Base-by-base conservation (phyloP, 495 filamentous ascomycete species). In the Penicillium crystallinum region DNA sequence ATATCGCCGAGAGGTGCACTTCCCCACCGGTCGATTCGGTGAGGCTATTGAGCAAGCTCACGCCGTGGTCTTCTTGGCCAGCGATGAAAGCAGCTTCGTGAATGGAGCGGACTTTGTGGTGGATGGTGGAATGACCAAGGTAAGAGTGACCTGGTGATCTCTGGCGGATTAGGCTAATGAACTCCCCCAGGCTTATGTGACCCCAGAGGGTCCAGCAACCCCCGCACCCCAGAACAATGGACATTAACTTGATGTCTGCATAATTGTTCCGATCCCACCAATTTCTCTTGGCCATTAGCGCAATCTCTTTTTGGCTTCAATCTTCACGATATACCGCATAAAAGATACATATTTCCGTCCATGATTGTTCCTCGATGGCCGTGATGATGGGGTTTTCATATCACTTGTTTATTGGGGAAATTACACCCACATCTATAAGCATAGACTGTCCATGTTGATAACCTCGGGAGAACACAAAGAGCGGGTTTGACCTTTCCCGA, bases 11-110 rank as follows among this genome's bases (percentile, higher is more conserved):
- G 91, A 97, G 76, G 81, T 98, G 35, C 93, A 98, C 60, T 97
- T 98, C 77, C 93, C 93, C 2, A 82, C 80, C 2, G 93, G 93
- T n/a, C 80, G 93, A 12, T 98, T 98, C 61, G 93, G 93, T 18
- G 93, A 98, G 73, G 86, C 95, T 6, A 81, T 98, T 55, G 93
- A 98, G 72, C 91, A 95, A 73, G 93, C 93, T 3, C 86, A 95
- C 38, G 95, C 91, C 8, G 93, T 97, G 1, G 57, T 98, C 15
- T 98, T 97, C 70, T 73, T 98, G 44, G 93, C 93, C 3, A 93
- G 87, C 58, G 93, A 98, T 61, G 93, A 98, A 68, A 86, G 86
- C 63, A 88, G 89, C 70, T 98, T 96, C 56, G 86, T 97, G 40
- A 97, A 93, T 53, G 93, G 88, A 2, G 80, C 83, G 42, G 93